These are phyloP conservation scores for Hanseniaspora sp. DNA, from an alignment of 1,139 yeast species.

Conservation along the genomic window DNA sequence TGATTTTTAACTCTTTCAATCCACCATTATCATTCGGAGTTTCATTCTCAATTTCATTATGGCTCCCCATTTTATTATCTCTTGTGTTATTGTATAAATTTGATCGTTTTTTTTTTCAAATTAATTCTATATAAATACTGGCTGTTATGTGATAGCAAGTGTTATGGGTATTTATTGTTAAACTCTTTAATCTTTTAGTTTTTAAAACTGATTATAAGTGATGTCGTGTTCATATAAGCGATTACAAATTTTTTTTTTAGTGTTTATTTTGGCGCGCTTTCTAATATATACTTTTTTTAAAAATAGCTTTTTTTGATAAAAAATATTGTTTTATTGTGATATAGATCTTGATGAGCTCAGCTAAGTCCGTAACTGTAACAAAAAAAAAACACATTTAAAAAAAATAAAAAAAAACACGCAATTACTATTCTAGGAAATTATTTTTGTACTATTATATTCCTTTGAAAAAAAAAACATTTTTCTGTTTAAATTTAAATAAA, in stretches of 20 bases:
- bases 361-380: background rate
- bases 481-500: background rate
- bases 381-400: too few relatives aligned
- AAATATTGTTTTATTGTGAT: background rate
- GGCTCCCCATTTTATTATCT: background rate
- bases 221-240: background rate
- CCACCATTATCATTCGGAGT: background rate
- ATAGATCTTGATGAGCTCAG: background rate
- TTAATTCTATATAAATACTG: too few relatives aligned
- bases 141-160: too few relatives aligned
- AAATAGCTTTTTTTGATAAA: background rate
- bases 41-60: background rate
- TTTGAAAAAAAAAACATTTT: too few relatives aligned
- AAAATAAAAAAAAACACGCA: too few relatives aligned
- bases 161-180: too few relatives aligned
- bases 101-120: too few relatives aligned
- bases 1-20: slow-evolving; percentile 14
- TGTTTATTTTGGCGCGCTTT: background rate
- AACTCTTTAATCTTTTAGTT: too few relatives aligned
- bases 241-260: background rate
- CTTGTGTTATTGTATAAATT: background rate
- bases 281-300: background rate
- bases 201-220: background rate
- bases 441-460: background rate
- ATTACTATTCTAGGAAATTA: too few relatives aligned